Percentiles rank a stretch among this genome's conserved stretches.
Conservation (phyloP, 495 filamentous ascomycete genomes). For the Xylaria acuta region DNA sequence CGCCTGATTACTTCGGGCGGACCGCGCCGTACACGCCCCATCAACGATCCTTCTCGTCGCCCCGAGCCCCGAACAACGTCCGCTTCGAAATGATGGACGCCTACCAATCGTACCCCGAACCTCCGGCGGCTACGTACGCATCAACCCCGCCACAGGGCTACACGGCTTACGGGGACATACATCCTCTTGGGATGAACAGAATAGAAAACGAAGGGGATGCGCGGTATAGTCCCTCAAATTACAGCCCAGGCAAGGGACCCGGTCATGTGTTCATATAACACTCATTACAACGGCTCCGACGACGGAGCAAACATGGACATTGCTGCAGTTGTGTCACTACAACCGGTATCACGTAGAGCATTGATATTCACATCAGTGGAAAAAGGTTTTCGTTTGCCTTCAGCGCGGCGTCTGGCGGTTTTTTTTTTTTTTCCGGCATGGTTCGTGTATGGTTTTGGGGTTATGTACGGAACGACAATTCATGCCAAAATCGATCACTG, state of each 20-base stretch:
- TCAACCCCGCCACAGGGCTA: constrained; percentile 31
- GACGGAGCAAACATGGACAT: constrained; percentile 18
- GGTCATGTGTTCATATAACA: constrained; percentile 39
- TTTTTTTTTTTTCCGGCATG: constrained; percentile 10
- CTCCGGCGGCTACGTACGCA: constrained; percentile 28
- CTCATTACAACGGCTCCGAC: constrained; percentile 6
- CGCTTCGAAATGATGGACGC: constrained; percentile 49
- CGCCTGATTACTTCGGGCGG: constrained; percentile 57
- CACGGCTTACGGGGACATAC: constrained; percentile 44
- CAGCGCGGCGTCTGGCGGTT: constrained; percentile 27
- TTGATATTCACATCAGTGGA: constrained; percentile 12
- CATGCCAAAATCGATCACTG: background rate
- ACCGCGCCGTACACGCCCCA: constrained; percentile 54
- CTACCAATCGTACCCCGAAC: constrained; percentile 34
- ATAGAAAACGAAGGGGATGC: constrained; percentile 45
- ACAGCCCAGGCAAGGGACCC: constrained; percentile 31
- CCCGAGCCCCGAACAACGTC: constrained; percentile 47
- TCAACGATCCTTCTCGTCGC: constrained; percentile 55
- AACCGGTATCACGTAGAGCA: background rate
- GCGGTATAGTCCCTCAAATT: constrained; percentile 33
- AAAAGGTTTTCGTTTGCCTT: constrained; percentile 19
- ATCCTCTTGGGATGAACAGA: constrained; percentile 56
- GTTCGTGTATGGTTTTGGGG: constrained; percentile 18
- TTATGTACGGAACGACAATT: constrained; percentile 16
- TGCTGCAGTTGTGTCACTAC: constrained; percentile 10